phyloP scores from a whole-genome alignment of 2,329 filamentous ascomycete genomes.

The Arthrobotrys sphaeroides region DNA sequence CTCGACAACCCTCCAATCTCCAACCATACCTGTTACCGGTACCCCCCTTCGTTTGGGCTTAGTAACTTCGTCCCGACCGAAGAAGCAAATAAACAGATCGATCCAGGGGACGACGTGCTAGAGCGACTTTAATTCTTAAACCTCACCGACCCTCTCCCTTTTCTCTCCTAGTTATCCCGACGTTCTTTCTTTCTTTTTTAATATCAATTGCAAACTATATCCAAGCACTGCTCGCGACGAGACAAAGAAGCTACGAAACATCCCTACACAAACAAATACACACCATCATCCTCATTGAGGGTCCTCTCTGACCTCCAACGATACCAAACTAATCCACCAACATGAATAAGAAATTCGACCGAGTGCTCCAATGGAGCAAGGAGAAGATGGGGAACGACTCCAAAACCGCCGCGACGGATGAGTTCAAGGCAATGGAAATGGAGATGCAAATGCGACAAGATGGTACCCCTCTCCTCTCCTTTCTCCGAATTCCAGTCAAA shows the following conservation, averaged over 20 bases:
- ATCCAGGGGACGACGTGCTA: slow-evolving; percentile 14
- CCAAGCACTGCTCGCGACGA: background rate
- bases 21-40: no score
- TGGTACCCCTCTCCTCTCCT: slow-evolving; percentile 68
- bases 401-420: slow-evolving; percentile 85
- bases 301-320: background rate
- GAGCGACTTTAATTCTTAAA: slow-evolving; percentile 2
- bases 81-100: slow-evolving; percentile 39
- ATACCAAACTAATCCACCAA: background rate
- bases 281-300: background rate
- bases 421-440: slow-evolving; percentile 87
- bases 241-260: background rate
- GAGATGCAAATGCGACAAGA: slow-evolving; percentile 92
- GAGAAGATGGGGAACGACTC: slow-evolving; percentile 94
- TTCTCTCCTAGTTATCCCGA: background rate
- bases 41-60: background rate
- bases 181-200: background rate
- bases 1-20: slow-evolving; percentile 13
- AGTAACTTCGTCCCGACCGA: slow-evolving; percentile 18
- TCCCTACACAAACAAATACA: no score
- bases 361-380: slow-evolving; percentile 96
- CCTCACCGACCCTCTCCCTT: background rate
- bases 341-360: slow-evolving; percentile 84
- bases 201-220: background rate
- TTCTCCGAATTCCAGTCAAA: background rate